phyloP scores from a whole-genome alignment of 2,329 filamentous ascomycete species.

The Fusarium clavum region DNA sequence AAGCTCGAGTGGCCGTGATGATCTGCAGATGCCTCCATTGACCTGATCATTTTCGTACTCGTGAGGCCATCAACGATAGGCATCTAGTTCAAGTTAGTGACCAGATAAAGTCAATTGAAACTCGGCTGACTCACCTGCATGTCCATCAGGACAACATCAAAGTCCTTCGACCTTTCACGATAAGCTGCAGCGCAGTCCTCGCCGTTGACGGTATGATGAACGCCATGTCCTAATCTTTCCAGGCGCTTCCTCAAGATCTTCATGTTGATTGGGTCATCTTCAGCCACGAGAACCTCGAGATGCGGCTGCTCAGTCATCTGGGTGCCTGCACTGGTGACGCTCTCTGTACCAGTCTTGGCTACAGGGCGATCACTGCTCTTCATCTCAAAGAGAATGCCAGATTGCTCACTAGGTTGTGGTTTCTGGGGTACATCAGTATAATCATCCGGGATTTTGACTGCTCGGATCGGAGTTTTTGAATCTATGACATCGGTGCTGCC shows the following conservation, averaged over 20 bases:
- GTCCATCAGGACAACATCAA: constrained; percentile 90
- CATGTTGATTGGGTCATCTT: constrained; percentile 90
- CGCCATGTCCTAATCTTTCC: constrained; percentile 78
- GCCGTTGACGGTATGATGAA: constrained; percentile 81
- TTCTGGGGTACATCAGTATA: constrained; percentile 51
- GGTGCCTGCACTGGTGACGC: constrained; percentile 40
- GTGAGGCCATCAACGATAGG: constrained; percentile 87
- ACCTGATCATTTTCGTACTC: constrained; percentile 85
- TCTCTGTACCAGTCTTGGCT: constrained; percentile 37
- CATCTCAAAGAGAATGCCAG: constrained; percentile 56
- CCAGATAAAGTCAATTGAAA: background rate
- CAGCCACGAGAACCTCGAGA: constrained; percentile 80
- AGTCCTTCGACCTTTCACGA: constrained; percentile 69
- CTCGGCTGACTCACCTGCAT: constrained; percentile 76
- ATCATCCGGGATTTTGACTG: constrained; percentile 63
- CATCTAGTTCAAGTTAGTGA: constrained; percentile 70
- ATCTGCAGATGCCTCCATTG: constrained; percentile 68
- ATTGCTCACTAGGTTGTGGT: constrained; percentile 49
- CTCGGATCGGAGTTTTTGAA: constrained; percentile 58
- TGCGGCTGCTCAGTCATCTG: constrained; percentile 31
- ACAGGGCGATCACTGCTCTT: constrained; percentile 27
- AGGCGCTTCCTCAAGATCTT: constrained; percentile 83
- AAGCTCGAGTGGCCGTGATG: constrained; percentile 66
- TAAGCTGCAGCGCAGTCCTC: constrained; percentile 83
- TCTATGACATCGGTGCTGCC: constrained; percentile 57